These are phyloP conservation scores for Heterobasidion irregulare DNA, from an alignment of 1,284 basidiomycete genomes.

Conservation along the genomic window DNA sequence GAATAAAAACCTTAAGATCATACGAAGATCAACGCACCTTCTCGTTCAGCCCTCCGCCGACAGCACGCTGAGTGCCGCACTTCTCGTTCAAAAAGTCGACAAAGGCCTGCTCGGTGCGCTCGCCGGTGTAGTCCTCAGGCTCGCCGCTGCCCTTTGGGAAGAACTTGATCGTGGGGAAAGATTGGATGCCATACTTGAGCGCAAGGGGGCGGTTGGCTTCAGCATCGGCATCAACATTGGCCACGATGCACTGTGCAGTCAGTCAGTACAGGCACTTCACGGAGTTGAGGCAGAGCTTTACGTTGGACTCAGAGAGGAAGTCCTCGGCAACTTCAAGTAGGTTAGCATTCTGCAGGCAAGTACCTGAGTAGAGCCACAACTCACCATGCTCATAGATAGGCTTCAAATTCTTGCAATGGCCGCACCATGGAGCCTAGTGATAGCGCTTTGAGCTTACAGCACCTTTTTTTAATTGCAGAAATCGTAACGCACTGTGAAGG, in stretches of 20 bases:
- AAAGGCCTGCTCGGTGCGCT: conserved; percentile 62
- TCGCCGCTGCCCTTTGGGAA: conserved; percentile 67
- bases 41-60: conserved; percentile 76
- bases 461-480: background rate
- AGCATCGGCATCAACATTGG: conserved; percentile 88
- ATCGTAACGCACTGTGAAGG: conserved; percentile 62
- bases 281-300: conserved; percentile 24
- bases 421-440: conserved; percentile 72
- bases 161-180: conserved; percentile 92
- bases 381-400: conserved; percentile 73
- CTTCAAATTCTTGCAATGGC: conserved; percentile 84
- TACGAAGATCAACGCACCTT: conserved; percentile 32
- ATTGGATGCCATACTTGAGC: conserved; percentile 62
- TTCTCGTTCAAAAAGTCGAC: conserved; percentile 78
- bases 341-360: too few relatives aligned
- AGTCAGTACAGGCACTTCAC: background rate
- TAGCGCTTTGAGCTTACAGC: too few relatives aligned
- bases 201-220: conserved; percentile 72
- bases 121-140: conserved; percentile 61
- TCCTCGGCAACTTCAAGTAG: conserved; percentile 52
- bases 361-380: too few relatives aligned
- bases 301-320: conserved; percentile 73
- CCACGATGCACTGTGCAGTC: conserved; percentile 67
- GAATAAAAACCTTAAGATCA: background rate
- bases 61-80: conserved; percentile 79